Evolutionary conservation across 305 asterid genomes (phyloP).

Genomic region (Ruellia speciosa): DNA sequence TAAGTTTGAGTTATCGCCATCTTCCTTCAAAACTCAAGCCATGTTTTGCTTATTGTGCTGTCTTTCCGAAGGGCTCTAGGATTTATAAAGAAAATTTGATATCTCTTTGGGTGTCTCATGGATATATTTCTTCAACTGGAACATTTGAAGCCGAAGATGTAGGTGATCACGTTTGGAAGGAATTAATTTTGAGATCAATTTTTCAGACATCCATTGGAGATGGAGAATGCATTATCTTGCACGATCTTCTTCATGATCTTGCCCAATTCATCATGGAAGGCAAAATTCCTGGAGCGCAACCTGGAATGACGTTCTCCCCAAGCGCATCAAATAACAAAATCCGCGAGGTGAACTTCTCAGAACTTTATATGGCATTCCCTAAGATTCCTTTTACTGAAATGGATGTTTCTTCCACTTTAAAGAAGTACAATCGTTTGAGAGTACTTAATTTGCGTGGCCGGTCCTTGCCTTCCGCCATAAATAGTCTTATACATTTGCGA

Average conservation of each 20-base stretch:
- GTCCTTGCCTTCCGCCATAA: conserved; percentile 20
- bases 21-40: conserved; percentile 17
- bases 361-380: conserved; percentile 3
- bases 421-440: conserved; percentile 19
- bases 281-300: conserved; percentile 6
- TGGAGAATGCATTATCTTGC: background rate
- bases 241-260: conserved; percentile 20
- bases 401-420: background rate
- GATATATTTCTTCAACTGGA: conserved; percentile 13
- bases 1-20: conserved; percentile 25
- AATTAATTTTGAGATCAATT: conserved; percentile 19
- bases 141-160: conserved; percentile 10
- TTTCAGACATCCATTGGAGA: background rate
- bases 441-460: too few relatives aligned
- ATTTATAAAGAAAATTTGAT: conserved; percentile 12
- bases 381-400: background rate
- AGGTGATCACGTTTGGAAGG: background rate
- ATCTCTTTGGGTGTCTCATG: conserved; percentile 18
- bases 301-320: too few relatives aligned
- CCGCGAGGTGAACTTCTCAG: conserved; percentile 19
- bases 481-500: conserved; percentile 23
- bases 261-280: conserved; percentile 24
- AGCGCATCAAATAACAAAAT: conserved; percentile 4
- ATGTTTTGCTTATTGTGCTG: conserved; percentile 23
- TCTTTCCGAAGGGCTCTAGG: conserved; percentile 10